Percentiles rank a stretch among this genome's conserved stretches.
Evolutionary conservation across 768 basidiomycete species (phyloP).

Genomic region (Boletus vinaceobasis): DNA sequence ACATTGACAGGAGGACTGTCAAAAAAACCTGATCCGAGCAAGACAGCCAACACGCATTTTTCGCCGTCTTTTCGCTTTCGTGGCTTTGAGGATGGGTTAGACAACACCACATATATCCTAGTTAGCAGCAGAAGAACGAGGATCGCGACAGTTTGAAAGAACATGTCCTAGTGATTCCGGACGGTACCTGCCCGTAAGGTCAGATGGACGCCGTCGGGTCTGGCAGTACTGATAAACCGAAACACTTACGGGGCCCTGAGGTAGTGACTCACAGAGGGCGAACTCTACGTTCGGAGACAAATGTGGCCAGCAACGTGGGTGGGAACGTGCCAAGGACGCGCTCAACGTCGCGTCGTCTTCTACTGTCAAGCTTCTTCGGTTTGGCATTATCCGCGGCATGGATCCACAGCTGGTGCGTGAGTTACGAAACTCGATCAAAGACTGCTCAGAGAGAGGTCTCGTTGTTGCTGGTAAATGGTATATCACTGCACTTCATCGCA

Average conservation of each 20-base stretch:
- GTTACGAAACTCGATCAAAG: constrained; percentile 59
- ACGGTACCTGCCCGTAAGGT: not conserved
- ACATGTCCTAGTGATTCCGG: constrained; percentile 9
- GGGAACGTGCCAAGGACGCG: constrained; percentile 9
- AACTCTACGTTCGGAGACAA: not conserved
- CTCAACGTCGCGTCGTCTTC: too few relatives aligned
- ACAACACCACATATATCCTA: constrained; percentile 19
- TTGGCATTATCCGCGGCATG: constrained; percentile 23
- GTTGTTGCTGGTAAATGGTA: constrained; percentile 76
- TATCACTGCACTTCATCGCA: constrained; percentile 17
- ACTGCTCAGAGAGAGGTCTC: constrained; percentile 74
- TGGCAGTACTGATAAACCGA: not conserved
- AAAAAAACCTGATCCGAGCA: constrained; percentile 85
- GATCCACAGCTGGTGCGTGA: constrained; percentile 53
- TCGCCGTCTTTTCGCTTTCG: constrained; percentile 13
- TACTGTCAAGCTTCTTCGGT: not conserved
- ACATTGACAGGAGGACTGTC: not conserved
- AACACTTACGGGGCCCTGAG: not conserved
- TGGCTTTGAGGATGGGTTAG: constrained; percentile 8
- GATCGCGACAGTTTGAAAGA: constrained; percentile 2
- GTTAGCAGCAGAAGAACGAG: constrained; percentile 15
- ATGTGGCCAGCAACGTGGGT: not conserved
- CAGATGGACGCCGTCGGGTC: not conserved
- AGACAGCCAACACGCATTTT: constrained; percentile 66
- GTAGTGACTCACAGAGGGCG: too few relatives aligned